Evolutionary conservation across 495 filamentous ascomycete genomes (phyloP).

Genomic region (Daldinia grandis): DNA sequence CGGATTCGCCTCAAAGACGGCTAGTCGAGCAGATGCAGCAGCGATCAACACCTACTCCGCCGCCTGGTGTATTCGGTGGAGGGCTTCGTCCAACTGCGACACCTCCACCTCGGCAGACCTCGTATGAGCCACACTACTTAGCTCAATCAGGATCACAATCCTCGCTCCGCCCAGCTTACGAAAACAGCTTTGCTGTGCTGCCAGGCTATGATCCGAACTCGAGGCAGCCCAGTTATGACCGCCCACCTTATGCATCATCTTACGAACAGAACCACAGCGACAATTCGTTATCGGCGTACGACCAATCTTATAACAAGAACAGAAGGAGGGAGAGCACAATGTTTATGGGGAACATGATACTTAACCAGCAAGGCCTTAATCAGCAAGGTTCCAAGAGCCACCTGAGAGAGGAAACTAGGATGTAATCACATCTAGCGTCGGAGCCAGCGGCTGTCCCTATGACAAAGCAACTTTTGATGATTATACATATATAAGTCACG

Average conservation of each 20-base stretch:
- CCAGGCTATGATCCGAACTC: constrained; percentile 44
- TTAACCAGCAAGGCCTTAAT: constrained; percentile 55
- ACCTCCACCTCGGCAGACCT: constrained; percentile 52
- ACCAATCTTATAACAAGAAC: constrained; percentile 51
- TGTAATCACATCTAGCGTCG: constrained; percentile 31
- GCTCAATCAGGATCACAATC: constrained; percentile 44
- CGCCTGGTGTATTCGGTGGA: constrained; percentile 47
- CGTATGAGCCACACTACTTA: constrained; percentile 49
- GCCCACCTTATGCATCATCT: constrained; percentile 47
- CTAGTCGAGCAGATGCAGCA: constrained; percentile 51
- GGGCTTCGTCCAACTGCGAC: constrained; percentile 53
- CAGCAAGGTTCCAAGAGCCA: constrained; percentile 58
- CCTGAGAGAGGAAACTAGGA: constrained; percentile 53
- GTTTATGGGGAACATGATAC: constrained; percentile 53
- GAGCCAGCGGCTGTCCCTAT: background rate
- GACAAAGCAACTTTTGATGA: background rate
- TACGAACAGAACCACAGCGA: constrained; percentile 47
- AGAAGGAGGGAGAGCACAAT: constrained; percentile 57
- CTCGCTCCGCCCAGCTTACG: constrained; percentile 54
- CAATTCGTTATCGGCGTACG: constrained; percentile 50
- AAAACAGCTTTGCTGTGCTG: constrained; percentile 45
- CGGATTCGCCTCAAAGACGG: constrained; percentile 54
- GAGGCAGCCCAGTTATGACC: constrained; percentile 49
- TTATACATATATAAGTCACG: constrained; percentile 19
- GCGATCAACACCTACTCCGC: constrained; percentile 56